Percentiles rank a stretch among this genome's conserved stretches.
phyloP scores from a whole-genome alignment of 305 asterid genomes.

The Solanum hybrid region DNA sequence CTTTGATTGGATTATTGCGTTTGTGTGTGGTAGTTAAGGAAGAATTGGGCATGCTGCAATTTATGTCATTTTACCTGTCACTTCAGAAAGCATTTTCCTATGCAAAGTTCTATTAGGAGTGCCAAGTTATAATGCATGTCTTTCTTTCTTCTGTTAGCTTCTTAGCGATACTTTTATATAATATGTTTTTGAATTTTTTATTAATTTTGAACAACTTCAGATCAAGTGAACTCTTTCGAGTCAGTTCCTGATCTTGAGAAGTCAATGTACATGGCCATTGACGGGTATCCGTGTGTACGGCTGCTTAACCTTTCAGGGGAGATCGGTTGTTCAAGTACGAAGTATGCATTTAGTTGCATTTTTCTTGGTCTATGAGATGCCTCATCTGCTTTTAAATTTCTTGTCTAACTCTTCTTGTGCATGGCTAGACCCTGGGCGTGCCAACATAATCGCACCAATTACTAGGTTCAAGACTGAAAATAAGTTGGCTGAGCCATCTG shows the following conservation, averaged over 20 bases:
- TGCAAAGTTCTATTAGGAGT: neutral
- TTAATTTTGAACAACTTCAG: constrained; percentile 39
- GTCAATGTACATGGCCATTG: constrained; percentile 72
- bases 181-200: constrained; percentile 1
- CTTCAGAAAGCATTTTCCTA: constrained; percentile 2
- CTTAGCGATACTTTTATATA: neutral
- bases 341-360: constrained; percentile 11
- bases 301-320: constrained; percentile 92
- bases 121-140: neutral
- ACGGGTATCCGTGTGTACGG: constrained; percentile 92
- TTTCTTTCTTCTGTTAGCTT: neutral
- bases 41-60: neutral
- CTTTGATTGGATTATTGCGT: neutral
- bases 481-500: constrained; percentile 47
- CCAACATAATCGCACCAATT: constrained; percentile 71
- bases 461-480: constrained; percentile 41
- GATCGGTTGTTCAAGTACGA: constrained; percentile 95
- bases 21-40: neutral
- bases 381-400: neutral
- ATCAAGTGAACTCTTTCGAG: constrained; percentile 47
- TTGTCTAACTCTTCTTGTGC: constrained; percentile 18
- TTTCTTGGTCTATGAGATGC: neutral
- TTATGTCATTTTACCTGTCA: neutral
- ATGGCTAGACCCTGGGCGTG: constrained; percentile 76
- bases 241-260: constrained; percentile 97